Conservation (phyloP, 2,329 filamentous ascomycete genomes). For the Fusarium sp. region DNA sequence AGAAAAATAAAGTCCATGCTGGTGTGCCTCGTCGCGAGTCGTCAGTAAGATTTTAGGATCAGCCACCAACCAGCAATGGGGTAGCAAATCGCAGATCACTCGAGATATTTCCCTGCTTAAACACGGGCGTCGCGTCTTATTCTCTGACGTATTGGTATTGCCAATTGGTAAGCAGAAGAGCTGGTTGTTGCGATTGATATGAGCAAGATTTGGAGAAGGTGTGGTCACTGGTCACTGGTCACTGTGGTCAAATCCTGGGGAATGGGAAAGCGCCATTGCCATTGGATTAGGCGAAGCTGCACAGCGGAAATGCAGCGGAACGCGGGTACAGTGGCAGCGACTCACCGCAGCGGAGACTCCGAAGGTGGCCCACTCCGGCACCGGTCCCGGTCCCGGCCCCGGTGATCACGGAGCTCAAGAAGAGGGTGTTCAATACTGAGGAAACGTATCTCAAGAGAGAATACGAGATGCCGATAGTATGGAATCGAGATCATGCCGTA, state of each 20-base stretch:
- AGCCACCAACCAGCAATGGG: slow-evolving; percentile 24
- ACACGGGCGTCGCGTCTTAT: slow-evolving; percentile 6
- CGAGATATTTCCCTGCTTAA: slow-evolving; percentile 7
- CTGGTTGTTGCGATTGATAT: slow-evolving; percentile 27
- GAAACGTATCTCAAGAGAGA: background rate
- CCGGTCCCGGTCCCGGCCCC: background rate
- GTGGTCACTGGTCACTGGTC: background rate
- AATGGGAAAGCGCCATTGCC: slow-evolving; percentile 9
- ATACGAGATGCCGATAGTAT: too few relatives aligned
- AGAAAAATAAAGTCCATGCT: slow-evolving; percentile 10
- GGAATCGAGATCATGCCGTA: too few relatives aligned
- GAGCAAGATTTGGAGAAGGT: slow-evolving; percentile 5
- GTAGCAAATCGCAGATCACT: slow-evolving; percentile 35
- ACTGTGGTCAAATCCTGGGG: slow-evolving; percentile 22
- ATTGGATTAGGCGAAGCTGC: slow-evolving; percentile 26
- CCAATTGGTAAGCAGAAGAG: slow-evolving; percentile 37
- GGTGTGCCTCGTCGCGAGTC: background rate
- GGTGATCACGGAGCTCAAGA: slow-evolving; percentile 2
- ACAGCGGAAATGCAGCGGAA: slow-evolving; percentile 13
- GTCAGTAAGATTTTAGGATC: slow-evolving; percentile 35
- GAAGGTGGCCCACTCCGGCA: slow-evolving; percentile 16
- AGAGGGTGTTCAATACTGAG: background rate
- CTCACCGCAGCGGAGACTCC: slow-evolving; percentile 11
- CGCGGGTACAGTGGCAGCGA: slow-evolving; percentile 4
- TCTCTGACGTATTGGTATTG: slow-evolving; percentile 33